phyloP scores from a whole-genome alignment of 257 asterid genomes.

The Schizonepeta tenuifolia region DNA sequence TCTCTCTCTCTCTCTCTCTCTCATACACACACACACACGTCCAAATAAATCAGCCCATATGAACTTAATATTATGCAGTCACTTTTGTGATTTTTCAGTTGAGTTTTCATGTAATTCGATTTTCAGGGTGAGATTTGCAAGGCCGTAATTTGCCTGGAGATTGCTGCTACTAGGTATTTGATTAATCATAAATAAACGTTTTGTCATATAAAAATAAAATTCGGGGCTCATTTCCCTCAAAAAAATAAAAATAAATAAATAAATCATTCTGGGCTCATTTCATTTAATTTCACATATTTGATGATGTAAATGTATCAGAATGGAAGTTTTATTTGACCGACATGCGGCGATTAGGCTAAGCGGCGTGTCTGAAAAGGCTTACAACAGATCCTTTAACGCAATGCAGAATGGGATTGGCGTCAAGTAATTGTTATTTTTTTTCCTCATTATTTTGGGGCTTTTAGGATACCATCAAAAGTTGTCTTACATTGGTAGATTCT shows the following conservation, averaged over 20 bases:
- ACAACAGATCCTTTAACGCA: conserved; percentile 79
- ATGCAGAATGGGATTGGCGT: conserved; percentile 95
- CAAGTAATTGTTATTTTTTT: conserved; percentile 51
- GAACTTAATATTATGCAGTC: neutral
- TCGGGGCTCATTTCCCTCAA: too few relatives aligned
- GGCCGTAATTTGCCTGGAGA: conserved; percentile 90
- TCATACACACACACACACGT: too few relatives aligned
- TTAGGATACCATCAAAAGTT: conserved; percentile 2
- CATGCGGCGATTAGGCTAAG: conserved; percentile 72
- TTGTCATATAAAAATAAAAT: neutral
- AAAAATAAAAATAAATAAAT: too few relatives aligned
- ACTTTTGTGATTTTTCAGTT: neutral
- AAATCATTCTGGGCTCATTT: neutral
- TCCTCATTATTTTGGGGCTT: neutral
- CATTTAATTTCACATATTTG: neutral
- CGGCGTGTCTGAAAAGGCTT: conserved; percentile 92
- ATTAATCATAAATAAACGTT: neutral
- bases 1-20: neutral
- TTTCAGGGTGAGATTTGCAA: conserved; percentile 92
- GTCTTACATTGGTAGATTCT: neutral
- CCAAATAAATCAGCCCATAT: neutral
- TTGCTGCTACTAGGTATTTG: conserved; percentile 75
- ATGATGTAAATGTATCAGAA: conserved; percentile 46
- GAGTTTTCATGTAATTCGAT: conserved; percentile 15
- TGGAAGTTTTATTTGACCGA: conserved; percentile 80